Conservation (phyloP, 2,329 filamentous ascomycete genomes). For the Fusarium abutilonis region DNA sequence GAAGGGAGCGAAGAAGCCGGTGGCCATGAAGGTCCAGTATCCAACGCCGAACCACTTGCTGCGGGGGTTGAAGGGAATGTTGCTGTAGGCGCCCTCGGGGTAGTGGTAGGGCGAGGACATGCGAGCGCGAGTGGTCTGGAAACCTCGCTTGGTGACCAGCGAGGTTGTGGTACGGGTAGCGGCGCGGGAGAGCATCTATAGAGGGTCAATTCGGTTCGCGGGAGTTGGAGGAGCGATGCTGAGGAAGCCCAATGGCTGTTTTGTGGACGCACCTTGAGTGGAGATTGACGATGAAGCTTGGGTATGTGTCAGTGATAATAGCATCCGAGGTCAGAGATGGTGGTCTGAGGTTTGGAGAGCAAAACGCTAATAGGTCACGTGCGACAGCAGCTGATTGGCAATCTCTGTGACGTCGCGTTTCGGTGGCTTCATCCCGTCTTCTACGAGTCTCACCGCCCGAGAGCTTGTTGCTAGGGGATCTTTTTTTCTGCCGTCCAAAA, state of each 20-base stretch:
- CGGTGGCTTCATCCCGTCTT: not conserved
- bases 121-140: constrained; percentile 89
- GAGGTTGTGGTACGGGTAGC: constrained; percentile 71
- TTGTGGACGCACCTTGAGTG: constrained; percentile 45
- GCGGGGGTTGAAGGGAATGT: constrained; percentile 96
- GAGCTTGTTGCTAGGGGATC: constrained; percentile 19
- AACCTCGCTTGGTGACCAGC: constrained; percentile 86
- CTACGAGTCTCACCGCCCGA: constrained; percentile 7
- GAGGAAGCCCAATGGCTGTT: constrained; percentile 17
- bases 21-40: constrained; percentile 78
- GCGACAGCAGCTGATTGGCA: constrained; percentile 27
- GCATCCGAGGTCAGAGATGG: constrained; percentile 45
- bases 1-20: constrained; percentile 70
- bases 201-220: constrained; percentile 54
- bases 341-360: constrained; percentile 48
- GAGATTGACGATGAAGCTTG: constrained; percentile 45
- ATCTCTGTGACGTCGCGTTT: constrained; percentile 37
- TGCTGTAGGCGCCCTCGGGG: constrained; percentile 92
- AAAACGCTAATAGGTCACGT: constrained; percentile 45
- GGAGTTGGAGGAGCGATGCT: not conserved
- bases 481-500: constrained; percentile 44
- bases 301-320: constrained; percentile 42
- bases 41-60: constrained; percentile 83
- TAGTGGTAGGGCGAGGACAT: constrained; percentile 96
- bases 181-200: constrained; percentile 85